Evolutionary conservation across 148 eudicot species (phyloP).

Genomic region (Nepenthes gracilis): DNA sequence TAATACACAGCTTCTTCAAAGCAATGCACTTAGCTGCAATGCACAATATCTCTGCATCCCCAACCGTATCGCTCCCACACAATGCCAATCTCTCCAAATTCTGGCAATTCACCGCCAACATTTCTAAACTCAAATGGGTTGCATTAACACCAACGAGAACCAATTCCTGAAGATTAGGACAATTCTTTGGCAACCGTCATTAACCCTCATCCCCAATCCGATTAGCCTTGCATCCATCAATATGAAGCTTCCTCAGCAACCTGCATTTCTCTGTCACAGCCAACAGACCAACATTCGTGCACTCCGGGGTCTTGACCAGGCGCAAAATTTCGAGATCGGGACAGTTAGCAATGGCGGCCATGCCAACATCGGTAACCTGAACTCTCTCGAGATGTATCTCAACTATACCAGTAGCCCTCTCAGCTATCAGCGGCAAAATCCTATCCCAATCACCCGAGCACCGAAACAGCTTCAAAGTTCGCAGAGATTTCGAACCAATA

Average conservation of each 20-base stretch:
- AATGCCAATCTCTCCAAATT: slow-evolving; percentile 46
- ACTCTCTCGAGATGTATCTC: slow-evolving; percentile 52
- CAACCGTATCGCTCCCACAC: slow-evolving; percentile 51
- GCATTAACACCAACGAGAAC: slow-evolving; percentile 45
- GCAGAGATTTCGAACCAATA: slow-evolving; percentile 27
- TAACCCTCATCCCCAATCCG: slow-evolving; percentile 42
- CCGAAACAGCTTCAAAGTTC: slow-evolving; percentile 29
- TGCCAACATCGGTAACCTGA: slow-evolving; percentile 46
- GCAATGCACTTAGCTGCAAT: slow-evolving; percentile 43
- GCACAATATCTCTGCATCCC: slow-evolving; percentile 42
- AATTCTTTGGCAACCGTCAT: slow-evolving; percentile 32
- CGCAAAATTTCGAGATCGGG: slow-evolving; percentile 34
- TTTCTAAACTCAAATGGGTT: slow-evolving; percentile 26
- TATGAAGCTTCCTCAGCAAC: slow-evolving; percentile 40
- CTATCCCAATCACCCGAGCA: slow-evolving; percentile 49
- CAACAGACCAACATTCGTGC: slow-evolving; percentile 35
- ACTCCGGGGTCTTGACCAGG: slow-evolving; percentile 44
- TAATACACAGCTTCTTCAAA: slow-evolving; percentile 48
- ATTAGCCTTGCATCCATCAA: slow-evolving; percentile 60
- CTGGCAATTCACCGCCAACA: slow-evolving; percentile 32
- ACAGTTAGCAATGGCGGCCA: slow-evolving; percentile 26
- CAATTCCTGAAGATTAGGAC: slow-evolving; percentile 41
- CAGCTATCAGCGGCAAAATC: slow-evolving; percentile 22
- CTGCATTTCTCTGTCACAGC: slow-evolving; percentile 35
- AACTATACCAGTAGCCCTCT: slow-evolving; percentile 11